phyloP scores from a whole-genome alignment of 2,329 filamentous ascomycete species.

The Pestalotiopsis sp. region DNA sequence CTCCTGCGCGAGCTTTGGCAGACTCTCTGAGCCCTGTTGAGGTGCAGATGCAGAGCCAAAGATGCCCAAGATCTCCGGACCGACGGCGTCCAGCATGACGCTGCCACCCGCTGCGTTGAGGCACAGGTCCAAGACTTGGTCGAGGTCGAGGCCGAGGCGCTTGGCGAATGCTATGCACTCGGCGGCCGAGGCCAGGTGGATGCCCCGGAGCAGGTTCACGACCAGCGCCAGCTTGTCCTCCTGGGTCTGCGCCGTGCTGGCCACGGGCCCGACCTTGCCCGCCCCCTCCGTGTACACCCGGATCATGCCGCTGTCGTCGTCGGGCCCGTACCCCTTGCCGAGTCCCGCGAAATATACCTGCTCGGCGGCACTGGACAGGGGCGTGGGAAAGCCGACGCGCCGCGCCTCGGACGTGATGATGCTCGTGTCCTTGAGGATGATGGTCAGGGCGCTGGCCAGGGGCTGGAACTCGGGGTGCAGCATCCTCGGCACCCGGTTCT shows the following conservation, averaged over 20 bases:
- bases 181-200: slow-evolving; percentile 44
- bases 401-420: slow-evolving; percentile 70
- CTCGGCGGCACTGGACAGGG: slow-evolving; percentile 64
- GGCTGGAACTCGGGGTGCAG: slow-evolving; percentile 53
- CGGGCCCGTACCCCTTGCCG: slow-evolving; percentile 52
- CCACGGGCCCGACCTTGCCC: slow-evolving; percentile 31
- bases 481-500: slow-evolving; percentile 59
- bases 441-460: slow-evolving; percentile 59
- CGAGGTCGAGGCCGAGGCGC: slow-evolving; percentile 42
- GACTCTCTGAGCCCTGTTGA: slow-evolving; percentile 20
- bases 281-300: slow-evolving; percentile 43
- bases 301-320: slow-evolving; percentile 46
- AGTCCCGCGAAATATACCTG: slow-evolving; percentile 65
- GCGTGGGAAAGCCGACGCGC: slow-evolving; percentile 57
- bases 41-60: slow-evolving; percentile 27
- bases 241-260: slow-evolving; percentile 28
- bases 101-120: slow-evolving; percentile 47
- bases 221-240: slow-evolving; percentile 40
- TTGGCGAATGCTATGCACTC: slow-evolving; percentile 45
- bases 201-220: slow-evolving; percentile 40
- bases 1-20: slow-evolving; percentile 30
- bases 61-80: slow-evolving; percentile 39
- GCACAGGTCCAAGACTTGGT: slow-evolving; percentile 47
- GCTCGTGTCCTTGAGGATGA: slow-evolving; percentile 62
- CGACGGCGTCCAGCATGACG: slow-evolving; percentile 37